Evolutionary conservation across 306 rosid species (phyloP), one percentile per base, ranked within the genome.

Genomic region (Lupinus albus): DNA sequence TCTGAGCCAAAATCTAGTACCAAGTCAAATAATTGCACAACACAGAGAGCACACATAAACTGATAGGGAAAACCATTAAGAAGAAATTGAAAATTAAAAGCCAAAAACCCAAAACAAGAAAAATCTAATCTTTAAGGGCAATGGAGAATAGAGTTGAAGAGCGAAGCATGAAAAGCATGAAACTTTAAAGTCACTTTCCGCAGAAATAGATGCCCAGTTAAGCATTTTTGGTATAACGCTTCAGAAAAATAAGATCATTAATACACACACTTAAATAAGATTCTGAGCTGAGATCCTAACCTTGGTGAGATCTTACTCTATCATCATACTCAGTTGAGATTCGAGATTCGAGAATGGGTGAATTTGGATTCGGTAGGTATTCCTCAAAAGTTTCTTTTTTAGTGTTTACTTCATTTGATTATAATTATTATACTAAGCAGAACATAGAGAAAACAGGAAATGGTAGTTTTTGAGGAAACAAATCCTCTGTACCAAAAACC

Each of bases 181-280:
- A 5, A 8, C 55, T 36, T 61, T 44, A 13, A 35, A 44, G 16
- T 33, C 14, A 51, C 16, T 28, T 41, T 68, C 8, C 49, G 44
- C 13, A 30, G 25, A 28, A 30, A 42, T 7, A 44, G 11, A 71
- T 5, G 58, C 67, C 68, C 38, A 47, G 25, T 13, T 13, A 8
- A 36, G 62, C 72, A 57, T 55, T 71, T 21, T 57, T 12, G 49
- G 54, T 11, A 15, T 45, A 62, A 33, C 38, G 30, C 28, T 13
- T 41, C 65, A 52, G 42, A 35, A 75, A 74, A 58, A 69, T 49
- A 38, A 67, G 49, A 75, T 75, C 51, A 32, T 61, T 36, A 69
- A 11, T 7, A 39, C 11, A 52, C 11, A 52, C 35, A 41, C 39
- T 35, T 35, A 32, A 10, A 38, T 20, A 76, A 54, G 74, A n/a